Conservation (phyloP, 139 green algal species). For the Chlamydomonas asymmetrica region DNA sequence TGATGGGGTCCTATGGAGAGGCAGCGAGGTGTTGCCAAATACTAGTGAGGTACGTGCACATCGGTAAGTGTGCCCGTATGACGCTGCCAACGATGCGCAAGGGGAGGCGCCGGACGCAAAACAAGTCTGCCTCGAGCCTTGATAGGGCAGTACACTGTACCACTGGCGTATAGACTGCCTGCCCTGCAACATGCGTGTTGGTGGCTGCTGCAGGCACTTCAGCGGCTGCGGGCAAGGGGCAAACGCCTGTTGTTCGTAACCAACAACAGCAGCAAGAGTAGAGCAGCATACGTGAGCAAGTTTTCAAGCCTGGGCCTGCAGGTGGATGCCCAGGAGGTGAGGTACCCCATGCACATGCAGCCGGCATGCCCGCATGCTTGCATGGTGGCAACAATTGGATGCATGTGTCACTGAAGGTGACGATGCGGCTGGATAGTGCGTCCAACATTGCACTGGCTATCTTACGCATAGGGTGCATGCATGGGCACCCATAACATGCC, state of each 20-base stretch:
- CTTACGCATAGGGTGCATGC: too few relatives aligned
- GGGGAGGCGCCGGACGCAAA: too few relatives aligned
- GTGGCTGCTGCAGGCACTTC: constrained; percentile 52
- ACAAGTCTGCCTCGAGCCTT: too few relatives aligned
- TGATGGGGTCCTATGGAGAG: constrained; percentile 70
- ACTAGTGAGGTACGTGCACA: constrained; percentile 33
- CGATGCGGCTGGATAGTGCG: too few relatives aligned
- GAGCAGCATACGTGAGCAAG: constrained; percentile 52
- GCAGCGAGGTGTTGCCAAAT: constrained; percentile 39
- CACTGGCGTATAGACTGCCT: not conserved
- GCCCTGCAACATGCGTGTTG: not conserved
- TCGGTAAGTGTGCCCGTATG: not conserved
- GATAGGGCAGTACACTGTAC: not conserved
- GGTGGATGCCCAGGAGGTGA: constrained; percentile 50
- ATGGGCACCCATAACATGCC: not conserved
- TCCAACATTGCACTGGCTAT: too few relatives aligned
- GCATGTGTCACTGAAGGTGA: too few relatives aligned
- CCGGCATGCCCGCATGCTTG: too few relatives aligned
- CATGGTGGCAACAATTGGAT: too few relatives aligned
- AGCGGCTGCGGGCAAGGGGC: constrained; percentile 36
- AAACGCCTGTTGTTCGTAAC: constrained; percentile 74
- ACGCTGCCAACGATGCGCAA: too few relatives aligned
- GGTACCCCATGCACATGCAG: not conserved
- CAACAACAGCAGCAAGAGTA: constrained; percentile 66
- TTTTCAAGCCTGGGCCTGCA: constrained; percentile 57